Base-by-base conservation (phyloP, 2,329 filamentous ascomycete genomes). In the Ciborinia camelliae region DNA sequence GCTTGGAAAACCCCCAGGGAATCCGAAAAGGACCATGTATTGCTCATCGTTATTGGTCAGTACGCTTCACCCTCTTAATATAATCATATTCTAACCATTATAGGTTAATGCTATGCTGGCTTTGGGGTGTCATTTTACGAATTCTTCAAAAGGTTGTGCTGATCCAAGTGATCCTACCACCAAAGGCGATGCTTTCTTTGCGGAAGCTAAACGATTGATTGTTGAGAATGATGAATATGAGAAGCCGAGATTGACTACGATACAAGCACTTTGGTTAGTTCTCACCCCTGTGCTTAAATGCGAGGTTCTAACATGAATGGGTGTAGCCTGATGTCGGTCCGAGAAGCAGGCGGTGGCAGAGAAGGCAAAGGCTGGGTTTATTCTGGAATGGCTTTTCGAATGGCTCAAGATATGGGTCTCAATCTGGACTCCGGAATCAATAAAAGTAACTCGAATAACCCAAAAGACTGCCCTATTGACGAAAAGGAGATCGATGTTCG, bases 341-440 rank as follows among this genome's bases (percentile, higher is more conserved):
- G 95, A 67, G 95, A 99, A 79, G 95, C 94, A 3, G 95, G 95
- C 0, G 98, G 94, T 75, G 94, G 91, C 0, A 85, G 94, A 50
- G 95, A 98, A 78, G 92, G 92, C 47, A 96, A 95, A 76, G 95
- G 95, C 1, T 99, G 95, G 95, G 92, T 97, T 4, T 98, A 98
- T 76, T 97, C 92, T 72, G 94, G 95, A 58, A 97, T 99, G 91
- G 95, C 91, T 73, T 98, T 99, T 75, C 89, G 95, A 52, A 98
- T 99, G 94, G 94, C 93, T 0, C 90, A 90, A 75, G 95, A 99
- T 72, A 85, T 99, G 68, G 95, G 95, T 0, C 81, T 99, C 62
- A 96, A 97, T 73, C 85, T 97, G 23, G 90, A 97, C 73, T 85
- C 90, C 1, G 86, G 86, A 10, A 82, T 91, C 65, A 83, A 84